Conservation (phyloP, 169 alveolate species). For the Cryptosporidium meleagridis region DNA sequence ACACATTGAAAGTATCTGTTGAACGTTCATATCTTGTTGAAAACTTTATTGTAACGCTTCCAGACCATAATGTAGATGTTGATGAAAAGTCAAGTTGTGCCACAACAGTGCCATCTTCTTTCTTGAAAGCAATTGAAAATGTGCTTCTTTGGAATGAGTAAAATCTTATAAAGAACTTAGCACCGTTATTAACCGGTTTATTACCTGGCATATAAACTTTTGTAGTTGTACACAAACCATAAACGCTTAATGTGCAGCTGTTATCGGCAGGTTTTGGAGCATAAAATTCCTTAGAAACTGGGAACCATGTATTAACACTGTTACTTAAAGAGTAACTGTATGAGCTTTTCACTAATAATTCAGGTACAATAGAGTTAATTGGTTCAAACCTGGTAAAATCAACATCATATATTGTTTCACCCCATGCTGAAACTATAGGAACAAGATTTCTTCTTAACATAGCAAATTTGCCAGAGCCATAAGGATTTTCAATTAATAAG, state of each 20-base stretch:
- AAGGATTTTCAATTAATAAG: slow-evolving; percentile 37
- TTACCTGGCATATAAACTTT: slow-evolving; percentile 66
- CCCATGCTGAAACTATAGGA: slow-evolving; percentile 35
- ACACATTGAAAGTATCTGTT: background rate
- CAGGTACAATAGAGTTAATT: slow-evolving; percentile 42
- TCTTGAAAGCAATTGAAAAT: slow-evolving; percentile 14
- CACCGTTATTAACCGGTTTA: slow-evolving; percentile 19
- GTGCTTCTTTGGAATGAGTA: slow-evolving; percentile 21
- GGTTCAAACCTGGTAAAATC: background rate
- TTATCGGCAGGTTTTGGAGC: background rate
- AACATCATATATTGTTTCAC: background rate
- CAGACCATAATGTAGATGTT: slow-evolving; percentile 16
- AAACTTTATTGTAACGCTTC: background rate
- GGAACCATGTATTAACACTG: slow-evolving; percentile 11
- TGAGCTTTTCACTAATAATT: slow-evolving; percentile 34
- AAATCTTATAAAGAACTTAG: slow-evolving; percentile 6
- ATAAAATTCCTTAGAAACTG: background rate
- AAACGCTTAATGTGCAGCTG: slow-evolving; percentile 49
- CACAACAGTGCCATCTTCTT: slow-evolving; percentile 27
- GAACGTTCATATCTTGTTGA: background rate
- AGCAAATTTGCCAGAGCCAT: slow-evolving; percentile 26
- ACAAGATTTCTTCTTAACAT: slow-evolving; percentile 12
- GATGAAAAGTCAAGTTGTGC: slow-evolving; percentile 35
- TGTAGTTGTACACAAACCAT: slow-evolving; percentile 34
- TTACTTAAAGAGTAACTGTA: slow-evolving; percentile 16